Base-by-base conservation (phyloP, 2,329 filamentous ascomycete species). In the Botryotinia convoluta region DNA sequence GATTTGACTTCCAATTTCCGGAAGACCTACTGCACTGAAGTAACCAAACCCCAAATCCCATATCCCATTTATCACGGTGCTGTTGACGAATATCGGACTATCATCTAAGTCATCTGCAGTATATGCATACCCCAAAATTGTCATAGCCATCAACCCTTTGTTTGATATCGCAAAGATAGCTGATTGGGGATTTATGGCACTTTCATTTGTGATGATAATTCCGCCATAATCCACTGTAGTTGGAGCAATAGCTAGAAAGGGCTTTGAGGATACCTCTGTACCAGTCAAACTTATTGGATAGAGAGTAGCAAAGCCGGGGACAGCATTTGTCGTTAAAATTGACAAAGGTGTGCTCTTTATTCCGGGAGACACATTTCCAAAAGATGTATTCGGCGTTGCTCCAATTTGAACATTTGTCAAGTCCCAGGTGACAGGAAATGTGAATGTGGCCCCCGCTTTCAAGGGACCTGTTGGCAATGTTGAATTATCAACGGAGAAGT, bases 271-370 rank as follows among this genome's bases (percentile, higher is more conserved):
- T 16, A 82, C 81, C 60, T 81, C 78, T 16, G 77, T 83, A 20
- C 82, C 82, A n/a, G 77, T 79, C 39, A 83, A 74, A 51, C 78
- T 77, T 48, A 83, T 77, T 6, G 82, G 82, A 32, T 81, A 80
- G 8, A 76, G 76, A 22, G 77, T 82, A 20, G 80, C 78, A 74
- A 80, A 83, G 48, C 81, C 80, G 10, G 77, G 70, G 9, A 81
- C 78, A 22, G 75, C 79, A 63, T 83, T 83, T 12, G 76, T 80
- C 14, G 82, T 83, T 48, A 79, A 76, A 18, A 83, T 73, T 32
- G 79, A 82, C 42, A 83, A 74, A 26, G 80, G 78, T 1, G 81
- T 80, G 16, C 78, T 80, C 69, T 81, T 80, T 16, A 81, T 74
- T n/a, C 82, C 82, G 26, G 81, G 81, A 48, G 72, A 63, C 51